Evolutionary conservation across 1,284 basidiomycete genomes (phyloP), one percentile per base, ranked within the genome.

Genomic region (Leccinum cinnamomeum): DNA sequence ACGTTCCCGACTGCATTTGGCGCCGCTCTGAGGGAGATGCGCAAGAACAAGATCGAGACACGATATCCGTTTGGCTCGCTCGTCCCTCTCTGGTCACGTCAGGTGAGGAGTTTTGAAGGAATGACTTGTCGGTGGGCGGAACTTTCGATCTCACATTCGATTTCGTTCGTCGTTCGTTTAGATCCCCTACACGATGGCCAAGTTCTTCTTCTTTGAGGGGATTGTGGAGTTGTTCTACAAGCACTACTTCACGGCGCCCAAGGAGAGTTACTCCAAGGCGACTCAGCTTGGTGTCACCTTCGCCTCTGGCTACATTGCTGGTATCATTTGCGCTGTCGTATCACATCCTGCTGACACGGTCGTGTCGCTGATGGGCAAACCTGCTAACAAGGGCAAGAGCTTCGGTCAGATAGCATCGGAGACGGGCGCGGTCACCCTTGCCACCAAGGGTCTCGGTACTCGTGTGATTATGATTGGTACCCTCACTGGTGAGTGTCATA

Each of bases 171-270:
- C 4, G 25, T 37, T 25, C 8, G 30, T n/a, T 12, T 63, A 91
- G 88, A 91, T 92, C 71, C 90, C 90, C 50, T 92, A 92, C 79
- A 92, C 90, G 66, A 92, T 92, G 90, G 89, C 90, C 78, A 92
- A 92, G 77, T 92, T 92, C 84, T 89, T 82, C 85, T 90, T 88
- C 85, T 92, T 87, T 75, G 90, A 92, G 77, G 86, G 86, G 81
- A 91, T 90, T 68, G 90, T 87, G 70, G 78, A 83, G 69, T 68
- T 88, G 66, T 92, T 92, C 83, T 92, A 92, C 79, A 87, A 83
- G 58, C 83, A 87, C 72, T 84, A 89, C 73, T 87, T 92, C 78
- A 85, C 89, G 57, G 77, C 81, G 64, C 89, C 90, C 68, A 92
- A 92, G 77, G 84, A 89, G 14, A 79, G 81, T 7, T 92, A 92